phyloP scores from a whole-genome alignment of 1,284 basidiomycete species.

The Phenoliferia sp. region DNA sequence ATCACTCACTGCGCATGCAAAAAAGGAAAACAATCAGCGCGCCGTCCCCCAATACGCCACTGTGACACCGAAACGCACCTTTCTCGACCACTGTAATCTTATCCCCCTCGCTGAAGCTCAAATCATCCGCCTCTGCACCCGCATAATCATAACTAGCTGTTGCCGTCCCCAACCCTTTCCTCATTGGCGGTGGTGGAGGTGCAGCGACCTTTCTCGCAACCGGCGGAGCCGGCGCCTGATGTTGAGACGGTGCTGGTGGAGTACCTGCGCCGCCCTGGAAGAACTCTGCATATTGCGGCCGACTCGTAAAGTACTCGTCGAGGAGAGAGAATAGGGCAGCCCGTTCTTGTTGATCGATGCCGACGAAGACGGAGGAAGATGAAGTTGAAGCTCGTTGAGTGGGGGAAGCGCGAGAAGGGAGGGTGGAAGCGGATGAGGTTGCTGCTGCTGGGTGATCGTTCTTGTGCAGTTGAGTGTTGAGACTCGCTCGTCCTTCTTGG shows the following conservation, averaged over 20 bases:
- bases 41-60: not conserved
- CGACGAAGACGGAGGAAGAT: not conserved
- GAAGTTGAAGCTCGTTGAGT: not conserved
- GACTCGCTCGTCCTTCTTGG: slow-evolving; percentile 8
- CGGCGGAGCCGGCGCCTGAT: not conserved
- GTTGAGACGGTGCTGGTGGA: not conserved
- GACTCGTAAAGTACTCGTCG: slow-evolving; percentile 28
- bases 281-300: slow-evolving; percentile 20
- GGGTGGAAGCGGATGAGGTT: not conserved
- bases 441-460: not conserved
- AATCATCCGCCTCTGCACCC: slow-evolving; percentile 10
- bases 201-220: not conserved
- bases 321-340: slow-evolving; percentile 30
- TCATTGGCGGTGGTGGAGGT: not conserved
- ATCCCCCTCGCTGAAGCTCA: slow-evolving; percentile 24
- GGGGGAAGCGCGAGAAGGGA: not conserved
- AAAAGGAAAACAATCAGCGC: not conserved
- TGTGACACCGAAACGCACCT: slow-evolving; percentile 7
- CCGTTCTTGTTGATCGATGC: not conserved
- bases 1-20: slow-evolving; percentile 13
- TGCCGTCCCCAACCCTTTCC: slow-evolving; percentile 4
- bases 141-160: slow-evolving; percentile 27
- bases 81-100: slow-evolving; percentile 19
- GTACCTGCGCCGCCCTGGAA: slow-evolving; percentile 1
- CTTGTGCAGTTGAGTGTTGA: not conserved